Conservation (phyloP, 1,284 basidiomycete species). For the Heterobasidion irregulare region DNA sequence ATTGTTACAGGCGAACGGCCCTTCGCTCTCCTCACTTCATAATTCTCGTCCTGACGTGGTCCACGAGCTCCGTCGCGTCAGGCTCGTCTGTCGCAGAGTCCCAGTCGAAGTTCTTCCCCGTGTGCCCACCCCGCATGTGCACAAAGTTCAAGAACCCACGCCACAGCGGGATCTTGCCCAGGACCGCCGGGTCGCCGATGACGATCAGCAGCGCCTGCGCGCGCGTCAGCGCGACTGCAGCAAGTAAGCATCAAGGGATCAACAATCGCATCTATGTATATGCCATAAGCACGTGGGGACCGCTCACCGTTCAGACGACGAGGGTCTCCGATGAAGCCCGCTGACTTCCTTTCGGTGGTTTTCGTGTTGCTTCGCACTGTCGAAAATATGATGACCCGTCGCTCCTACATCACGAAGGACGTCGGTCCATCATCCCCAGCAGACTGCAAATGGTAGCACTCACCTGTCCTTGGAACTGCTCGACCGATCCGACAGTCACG, state of each 20-base stretch:
- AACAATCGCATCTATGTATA: neutral
- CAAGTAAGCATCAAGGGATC: neutral
- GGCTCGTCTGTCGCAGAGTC: conserved; percentile 18
- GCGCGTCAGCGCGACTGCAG: conserved; percentile 32
- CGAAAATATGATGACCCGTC: conserved; percentile 35
- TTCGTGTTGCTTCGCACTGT: conserved; percentile 34
- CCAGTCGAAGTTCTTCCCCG: conserved; percentile 40
- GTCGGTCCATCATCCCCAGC: neutral
- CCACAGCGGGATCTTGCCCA: conserved; percentile 45
- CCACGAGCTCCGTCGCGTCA: neutral
- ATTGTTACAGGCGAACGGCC: too few species aligned
- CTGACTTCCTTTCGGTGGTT: conserved; percentile 30
- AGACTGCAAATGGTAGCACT: conserved; percentile 7
- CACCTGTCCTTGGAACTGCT: conserved; percentile 59
- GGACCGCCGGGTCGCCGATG: conserved; percentile 44
- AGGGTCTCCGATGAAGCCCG: conserved; percentile 38
- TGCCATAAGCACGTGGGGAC: neutral
- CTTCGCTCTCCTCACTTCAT: too few species aligned
- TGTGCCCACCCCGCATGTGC: conserved; percentile 36
- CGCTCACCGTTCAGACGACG: conserved; percentile 36
- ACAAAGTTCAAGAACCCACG: conserved; percentile 45
- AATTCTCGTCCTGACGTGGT: too few species aligned
- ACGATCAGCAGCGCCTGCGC: conserved; percentile 51
- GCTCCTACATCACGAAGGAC: conserved; percentile 23
- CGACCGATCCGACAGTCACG: conserved; percentile 49